Evolutionary conservation across 139 green algal genomes (phyloP).

Genomic region (Chlorella sp.): DNA sequence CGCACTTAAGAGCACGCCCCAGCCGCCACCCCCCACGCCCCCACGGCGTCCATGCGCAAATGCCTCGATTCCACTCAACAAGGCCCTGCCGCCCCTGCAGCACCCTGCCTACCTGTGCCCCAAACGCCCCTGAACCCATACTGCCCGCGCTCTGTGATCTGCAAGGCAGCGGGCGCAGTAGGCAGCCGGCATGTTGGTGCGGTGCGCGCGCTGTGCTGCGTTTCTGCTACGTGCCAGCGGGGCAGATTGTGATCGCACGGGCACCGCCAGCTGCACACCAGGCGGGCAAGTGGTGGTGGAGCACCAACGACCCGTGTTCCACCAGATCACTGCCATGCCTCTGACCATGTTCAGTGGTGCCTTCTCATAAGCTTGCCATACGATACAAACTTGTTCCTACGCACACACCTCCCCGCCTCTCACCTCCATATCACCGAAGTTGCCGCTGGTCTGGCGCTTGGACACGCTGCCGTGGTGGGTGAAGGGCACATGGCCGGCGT

Average conservation of each 20-base stretch:
- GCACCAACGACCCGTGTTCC: neutral
- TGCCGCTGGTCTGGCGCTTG: conserved; percentile 41
- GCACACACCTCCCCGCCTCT: no score
- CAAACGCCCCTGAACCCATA: conserved; percentile 55
- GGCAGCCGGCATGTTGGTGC: neutral
- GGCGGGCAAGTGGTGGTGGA: no score
- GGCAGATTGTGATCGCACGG: no score
- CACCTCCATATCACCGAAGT: conserved; percentile 43
- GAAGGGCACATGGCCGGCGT: conserved; percentile 63
- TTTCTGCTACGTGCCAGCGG: no score
- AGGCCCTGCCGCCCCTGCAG: neutral
- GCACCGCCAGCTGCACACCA: no score
- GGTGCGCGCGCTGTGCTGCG: neutral
- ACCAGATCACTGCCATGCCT: no score
- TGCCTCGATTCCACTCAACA: no score
- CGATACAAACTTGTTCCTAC: no score
- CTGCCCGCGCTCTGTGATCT: conserved; percentile 22
- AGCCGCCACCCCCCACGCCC: no score
- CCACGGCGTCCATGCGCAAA: neutral
- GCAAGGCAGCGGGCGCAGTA: neutral
- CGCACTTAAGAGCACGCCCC: no score
- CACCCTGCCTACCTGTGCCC: conserved; percentile 13
- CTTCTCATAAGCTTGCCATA: no score
- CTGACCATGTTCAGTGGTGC: no score
- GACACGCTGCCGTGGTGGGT: conserved; percentile 60